A percentile compares a stretch with the other conserved stretches of the same genome.
Conservation (phyloP, 1,284 basidiomycete genomes). For the Cutaneotrichosporon daszewskae region DNA sequence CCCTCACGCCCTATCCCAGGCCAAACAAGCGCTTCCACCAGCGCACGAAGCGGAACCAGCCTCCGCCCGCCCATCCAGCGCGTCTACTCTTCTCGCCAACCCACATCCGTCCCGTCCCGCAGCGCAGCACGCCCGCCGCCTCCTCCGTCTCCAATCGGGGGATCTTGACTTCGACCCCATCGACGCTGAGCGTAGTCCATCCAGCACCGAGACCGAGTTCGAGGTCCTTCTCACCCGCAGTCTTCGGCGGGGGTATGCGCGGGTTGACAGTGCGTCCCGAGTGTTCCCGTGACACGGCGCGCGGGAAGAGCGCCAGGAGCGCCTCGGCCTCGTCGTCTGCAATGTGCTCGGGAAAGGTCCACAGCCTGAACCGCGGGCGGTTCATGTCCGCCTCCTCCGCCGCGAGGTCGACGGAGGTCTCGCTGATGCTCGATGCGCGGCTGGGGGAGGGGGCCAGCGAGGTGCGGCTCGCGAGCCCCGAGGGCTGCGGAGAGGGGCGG, state of each 20-base stretch:
- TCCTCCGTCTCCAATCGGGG: slow-evolving; percentile 24
- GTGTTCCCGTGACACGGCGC: slow-evolving; percentile 9
- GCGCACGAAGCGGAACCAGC: slow-evolving; percentile 37
- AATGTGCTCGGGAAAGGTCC: slow-evolving; percentile 40
- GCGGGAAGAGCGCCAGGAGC: slow-evolving; percentile 31
- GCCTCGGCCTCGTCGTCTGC: slow-evolving; percentile 35
- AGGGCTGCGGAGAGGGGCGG: background rate
- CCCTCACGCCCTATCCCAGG: slow-evolving; percentile 9
- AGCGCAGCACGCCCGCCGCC: slow-evolving; percentile 30
- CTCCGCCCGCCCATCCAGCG: slow-evolving; percentile 26
- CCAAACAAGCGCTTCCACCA: slow-evolving; percentile 39
- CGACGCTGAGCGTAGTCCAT: slow-evolving; percentile 23
- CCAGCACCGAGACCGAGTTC: slow-evolving; percentile 20
- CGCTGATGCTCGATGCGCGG: too few relatives aligned
- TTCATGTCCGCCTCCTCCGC: slow-evolving; percentile 37
- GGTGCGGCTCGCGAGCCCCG: background rate
- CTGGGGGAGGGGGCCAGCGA: background rate
- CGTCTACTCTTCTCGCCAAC: slow-evolving; percentile 26
- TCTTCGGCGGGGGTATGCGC: slow-evolving; percentile 29
- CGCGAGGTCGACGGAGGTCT: background rate
- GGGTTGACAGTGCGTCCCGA: slow-evolving; percentile 17
- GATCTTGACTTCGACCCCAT: slow-evolving; percentile 17
- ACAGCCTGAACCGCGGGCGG: slow-evolving; percentile 35
- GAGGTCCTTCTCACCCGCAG: slow-evolving; percentile 21
- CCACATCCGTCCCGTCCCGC: slow-evolving; percentile 42